These are phyloP conservation scores for Irpex rosettiformis DNA, from an alignment of 1,284 basidiomycete genomes.

Conservation along the genomic window DNA sequence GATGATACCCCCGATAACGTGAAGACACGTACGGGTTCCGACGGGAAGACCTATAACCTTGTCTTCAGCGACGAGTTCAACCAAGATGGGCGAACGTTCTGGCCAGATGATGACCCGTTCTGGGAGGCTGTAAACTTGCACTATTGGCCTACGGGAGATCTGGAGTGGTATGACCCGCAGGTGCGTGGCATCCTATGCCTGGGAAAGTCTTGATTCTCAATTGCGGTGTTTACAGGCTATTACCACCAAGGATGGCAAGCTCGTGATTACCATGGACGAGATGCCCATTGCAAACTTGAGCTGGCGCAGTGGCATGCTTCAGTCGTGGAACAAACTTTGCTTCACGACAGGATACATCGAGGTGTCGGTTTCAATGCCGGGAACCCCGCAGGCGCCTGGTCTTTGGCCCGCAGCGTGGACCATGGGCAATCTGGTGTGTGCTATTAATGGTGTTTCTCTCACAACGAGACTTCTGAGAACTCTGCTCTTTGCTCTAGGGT, in stretches of 20 bases:
- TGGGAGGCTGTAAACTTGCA: constrained; percentile 75
- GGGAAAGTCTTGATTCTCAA: background rate
- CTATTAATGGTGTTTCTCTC: background rate
- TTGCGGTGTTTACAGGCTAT: constrained; percentile 39
- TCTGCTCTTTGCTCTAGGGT: constrained; percentile 34
- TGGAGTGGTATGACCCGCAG: constrained; percentile 83
- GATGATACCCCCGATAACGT: constrained; percentile 60
- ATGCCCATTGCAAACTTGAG: constrained; percentile 66
- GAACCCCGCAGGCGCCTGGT: constrained; percentile 63
- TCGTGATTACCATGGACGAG: constrained; percentile 74
- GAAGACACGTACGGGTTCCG: constrained; percentile 45
- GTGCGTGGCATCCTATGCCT: constrained; percentile 32
- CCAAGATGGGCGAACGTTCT: constrained; percentile 71
- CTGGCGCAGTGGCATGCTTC: constrained; percentile 78
- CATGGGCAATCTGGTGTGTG: constrained; percentile 45
- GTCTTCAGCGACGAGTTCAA: constrained; percentile 95
- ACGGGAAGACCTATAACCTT: constrained; percentile 76
- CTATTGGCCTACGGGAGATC: constrained; percentile 81
- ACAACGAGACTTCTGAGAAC: constrained; percentile 30
- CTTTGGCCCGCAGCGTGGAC: constrained; percentile 59
- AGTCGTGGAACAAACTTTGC: constrained; percentile 90
- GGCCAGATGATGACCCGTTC: constrained; percentile 75
- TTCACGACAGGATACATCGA: constrained; percentile 93
- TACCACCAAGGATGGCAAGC: constrained; percentile 66
- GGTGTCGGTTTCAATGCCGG: constrained; percentile 79